Percentiles rank a stretch among this genome's conserved stretches.
Conservation (phyloP, 2,329 filamentous ascomycete genomes). For the Parafenestella ontariensis region DNA sequence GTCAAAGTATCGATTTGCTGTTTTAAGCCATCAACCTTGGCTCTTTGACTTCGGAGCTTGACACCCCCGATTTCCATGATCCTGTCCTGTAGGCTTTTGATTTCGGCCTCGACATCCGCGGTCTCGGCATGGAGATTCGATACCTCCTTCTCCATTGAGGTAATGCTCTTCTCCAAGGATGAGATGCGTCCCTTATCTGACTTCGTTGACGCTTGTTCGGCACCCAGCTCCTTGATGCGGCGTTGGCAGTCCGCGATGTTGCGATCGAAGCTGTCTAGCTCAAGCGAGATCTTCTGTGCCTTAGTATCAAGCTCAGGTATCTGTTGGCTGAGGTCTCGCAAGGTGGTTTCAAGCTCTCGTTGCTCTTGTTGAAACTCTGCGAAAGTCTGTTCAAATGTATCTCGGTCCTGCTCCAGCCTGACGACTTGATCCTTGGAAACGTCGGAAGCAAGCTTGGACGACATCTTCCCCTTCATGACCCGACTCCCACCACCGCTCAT, state of each 20-base stretch:
- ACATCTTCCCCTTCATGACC: conserved; percentile 93
- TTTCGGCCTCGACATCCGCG: conserved; percentile 89
- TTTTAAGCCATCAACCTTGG: conserved; percentile 84
- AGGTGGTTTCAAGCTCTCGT: conserved; percentile 74
- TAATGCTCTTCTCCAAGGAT: conserved; percentile 78
- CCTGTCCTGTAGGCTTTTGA: conserved; percentile 90
- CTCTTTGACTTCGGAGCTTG: conserved; percentile 85
- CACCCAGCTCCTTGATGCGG: conserved; percentile 82
- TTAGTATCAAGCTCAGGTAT: conserved; percentile 87
- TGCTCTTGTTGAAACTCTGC: conserved; percentile 85
- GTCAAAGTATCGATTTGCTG: conserved; percentile 81
- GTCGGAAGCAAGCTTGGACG: conserved; percentile 88
- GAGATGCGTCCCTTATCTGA: conserved; percentile 77
- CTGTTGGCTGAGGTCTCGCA: conserved; percentile 76
- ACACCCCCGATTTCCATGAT: conserved; percentile 99
- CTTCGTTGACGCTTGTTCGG: conserved; percentile 81
- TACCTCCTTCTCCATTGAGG: conserved; percentile 77
- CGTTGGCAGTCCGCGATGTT: conserved; percentile 86
- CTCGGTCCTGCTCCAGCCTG: conserved; percentile 86
- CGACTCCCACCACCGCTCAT: conserved; percentile 97
- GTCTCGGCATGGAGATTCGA: conserved; percentile 82
- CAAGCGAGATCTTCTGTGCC: conserved; percentile 88
- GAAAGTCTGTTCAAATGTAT: conserved; percentile 82
- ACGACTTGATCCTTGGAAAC: conserved; percentile 86
- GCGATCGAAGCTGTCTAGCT: conserved; percentile 83